Conservation (phyloP, 495 filamentous ascomycete genomes). For the Venustampulla echinocandica region DNA sequence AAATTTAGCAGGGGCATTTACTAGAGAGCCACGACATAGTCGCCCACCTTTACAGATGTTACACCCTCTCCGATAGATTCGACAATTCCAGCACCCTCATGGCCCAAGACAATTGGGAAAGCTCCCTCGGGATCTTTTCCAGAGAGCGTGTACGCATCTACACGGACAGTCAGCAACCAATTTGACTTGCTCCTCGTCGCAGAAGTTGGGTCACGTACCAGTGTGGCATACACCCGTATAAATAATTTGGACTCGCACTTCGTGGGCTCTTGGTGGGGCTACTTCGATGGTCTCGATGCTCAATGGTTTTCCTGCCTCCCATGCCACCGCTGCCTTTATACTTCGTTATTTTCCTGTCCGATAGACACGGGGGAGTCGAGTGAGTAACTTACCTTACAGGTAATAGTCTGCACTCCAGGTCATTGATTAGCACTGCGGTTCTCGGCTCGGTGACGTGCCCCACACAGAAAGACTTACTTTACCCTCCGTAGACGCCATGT, state of each 20-base stretch:
- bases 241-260: constrained; percentile 92
- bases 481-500: constrained; percentile 11
- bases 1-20: constrained; percentile 30
- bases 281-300: constrained; percentile 90
- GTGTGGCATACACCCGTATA: constrained; percentile 99
- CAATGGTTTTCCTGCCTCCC: constrained; percentile 86
- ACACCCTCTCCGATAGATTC: constrained; percentile 96
- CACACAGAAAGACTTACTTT: background rate
- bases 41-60: constrained; percentile 82
- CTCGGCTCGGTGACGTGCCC: too few species aligned
- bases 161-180: constrained; percentile 4
- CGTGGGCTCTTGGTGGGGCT: constrained; percentile 79
- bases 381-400: constrained; percentile 52
- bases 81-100: constrained; percentile 95
- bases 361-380: constrained; percentile 2
- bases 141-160: constrained; percentile 96
- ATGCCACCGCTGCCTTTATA: constrained; percentile 81
- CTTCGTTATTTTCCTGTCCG: constrained; percentile 4
- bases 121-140: constrained; percentile 98
- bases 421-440: background rate
- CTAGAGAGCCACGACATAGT: constrained; percentile 95
- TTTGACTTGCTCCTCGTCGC: background rate
- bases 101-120: constrained; percentile 91
- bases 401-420: constrained; percentile 50
- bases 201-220: constrained; percentile 41